A percentile compares a stretch with the other conserved stretches of the same genome.
Conservation (phyloP, 495 filamentous ascomycete genomes). For the Cairneyella variabilis region DNA sequence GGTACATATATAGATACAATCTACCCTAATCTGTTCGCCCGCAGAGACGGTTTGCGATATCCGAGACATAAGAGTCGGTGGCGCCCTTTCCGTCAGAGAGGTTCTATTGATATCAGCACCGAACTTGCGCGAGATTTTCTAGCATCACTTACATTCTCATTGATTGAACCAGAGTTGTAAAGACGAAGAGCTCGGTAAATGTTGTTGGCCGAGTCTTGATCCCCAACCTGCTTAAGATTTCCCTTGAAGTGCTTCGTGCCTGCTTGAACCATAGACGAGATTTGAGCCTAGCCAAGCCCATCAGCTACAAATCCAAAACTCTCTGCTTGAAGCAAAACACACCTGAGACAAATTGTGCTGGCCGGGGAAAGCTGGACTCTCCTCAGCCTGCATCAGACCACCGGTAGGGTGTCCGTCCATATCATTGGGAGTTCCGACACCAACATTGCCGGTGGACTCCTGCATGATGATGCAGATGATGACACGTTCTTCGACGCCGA, state of each 20-base stretch:
- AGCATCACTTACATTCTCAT: constrained; percentile 10
- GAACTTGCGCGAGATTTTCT: not conserved
- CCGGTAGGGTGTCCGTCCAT: constrained; percentile 30
- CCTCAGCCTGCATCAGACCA: constrained; percentile 36
- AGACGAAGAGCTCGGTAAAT: constrained; percentile 28
- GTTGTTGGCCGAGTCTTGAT: constrained; percentile 30
- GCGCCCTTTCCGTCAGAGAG: constrained; percentile 31
- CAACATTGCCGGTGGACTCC: constrained; percentile 37
- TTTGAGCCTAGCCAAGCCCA: constrained; percentile 25
- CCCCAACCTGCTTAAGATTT: constrained; percentile 32
- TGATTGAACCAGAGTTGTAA: constrained; percentile 37
- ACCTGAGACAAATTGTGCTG: constrained; percentile 35
- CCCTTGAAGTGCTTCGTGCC: constrained; percentile 39
- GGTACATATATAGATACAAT: no score
- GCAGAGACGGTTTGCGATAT: constrained; percentile 37
- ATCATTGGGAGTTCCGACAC: constrained; percentile 21
- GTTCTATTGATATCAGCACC: constrained; percentile 11
- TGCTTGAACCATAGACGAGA: constrained; percentile 32
- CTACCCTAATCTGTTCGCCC: constrained; percentile 26
- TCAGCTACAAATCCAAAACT: not conserved
- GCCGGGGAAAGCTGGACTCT: constrained; percentile 19
- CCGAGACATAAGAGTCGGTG: constrained; percentile 33
- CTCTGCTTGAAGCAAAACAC: not conserved
- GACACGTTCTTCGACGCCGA: constrained; percentile 41
- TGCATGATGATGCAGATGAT: constrained; percentile 44